Evolutionary conservation across 1,284 basidiomycete genomes (phyloP), one percentile per base, ranked within the genome.

Genomic region (Agaricales sp.): DNA sequence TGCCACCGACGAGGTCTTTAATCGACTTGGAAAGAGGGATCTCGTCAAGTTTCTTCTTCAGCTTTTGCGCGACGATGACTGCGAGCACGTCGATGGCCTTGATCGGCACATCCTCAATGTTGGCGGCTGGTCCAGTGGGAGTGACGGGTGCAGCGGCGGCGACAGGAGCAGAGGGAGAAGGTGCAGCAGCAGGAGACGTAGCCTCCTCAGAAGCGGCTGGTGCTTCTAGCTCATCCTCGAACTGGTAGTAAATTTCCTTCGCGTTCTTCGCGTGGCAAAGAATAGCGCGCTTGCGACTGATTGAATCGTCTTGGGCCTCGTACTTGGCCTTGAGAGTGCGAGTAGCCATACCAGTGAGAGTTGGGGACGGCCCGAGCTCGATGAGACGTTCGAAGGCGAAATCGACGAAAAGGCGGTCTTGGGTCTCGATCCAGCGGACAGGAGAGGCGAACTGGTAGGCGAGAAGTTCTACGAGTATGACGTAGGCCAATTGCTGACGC

Each of bases 351-450:
- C 94, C 90, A 3, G 92, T 91, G 52, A 99, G 79, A 2, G 93
- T 97, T 2, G 96, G 95, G 8, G 91, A 92, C 48, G 96, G 96
- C 41, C 96, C 95, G 52, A 99, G 76, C 66, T 99, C 95, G 62
- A 99, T 85, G 60, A 98, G 77, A 22, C 95, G 82, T 69, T 98
- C 94, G 59, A 97, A 97, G 53, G 78, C 74, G 74, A 83, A 96
- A n/a, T 82, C 70, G 3, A 73, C 80, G 73, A 99, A 99, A 53
- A 99, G 77, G 44, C 91, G 79, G 61, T 99, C 95, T 63, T 98
- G 95, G 0, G 95, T 99, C 71, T 98, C 90, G 61, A 99, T 99
- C 95, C 95, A 98, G 50, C 93, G 85, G 21, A 99, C 94, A 11
- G 93, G 92, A 2, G 92, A 94, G 0, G 89, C 89, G 59, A 94